Base-by-base conservation (phyloP, 1,139 yeast genomes). In the Sugiyamaella sp. region DNA sequence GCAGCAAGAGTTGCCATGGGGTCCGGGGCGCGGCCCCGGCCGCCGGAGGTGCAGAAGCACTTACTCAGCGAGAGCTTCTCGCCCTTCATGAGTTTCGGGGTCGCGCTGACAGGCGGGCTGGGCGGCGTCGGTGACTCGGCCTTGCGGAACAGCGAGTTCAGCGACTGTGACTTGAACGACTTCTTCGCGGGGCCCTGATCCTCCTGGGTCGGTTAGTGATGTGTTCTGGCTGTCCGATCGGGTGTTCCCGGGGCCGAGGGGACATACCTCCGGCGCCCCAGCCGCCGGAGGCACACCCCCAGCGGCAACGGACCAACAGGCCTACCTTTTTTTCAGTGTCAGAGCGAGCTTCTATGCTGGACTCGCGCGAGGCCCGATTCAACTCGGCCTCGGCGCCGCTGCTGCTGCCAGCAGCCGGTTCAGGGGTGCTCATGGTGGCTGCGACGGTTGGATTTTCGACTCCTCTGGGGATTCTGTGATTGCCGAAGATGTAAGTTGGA, bases 161-260 rank as follows among this genome's bases (percentile, higher is more conserved):
- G 63, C 17, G 70, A 68, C 59, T 71, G 74, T 8, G 74, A 65
- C 59, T 71, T 72, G 66, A 71, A 73, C 40, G 68, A 58, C 58
- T 69, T 69, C 48, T 63, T 67, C 10, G 59, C 58, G 19, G 37
- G 27, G 10, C 35, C 20, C 12, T 32, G 35, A 6, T 43, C 52
- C 20, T 48, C 51, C 51, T 48, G 35, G 4, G 29, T 24, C 29
- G 5, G 29, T 24, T 24, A 24, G 29, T 24, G 29, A 5, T 5
- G 9, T 24, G 29, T 24, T 5, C 29, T 24, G 29, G 29, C 9
- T 6, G 29, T 24, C 9, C 29, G 29, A 24, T 24, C 29, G 5
- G 29, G 29, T 6, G 8, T 14, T 12, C 35, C 35, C 35, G 14
- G n/a, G 35, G 4, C 35, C 14, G 14, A 12, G 35, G 8, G 14